These are phyloP conservation scores for Phialophora verrucosa DNA, from an alignment of 2,329 filamentous ascomycete genomes.

Conservation along the genomic window DNA sequence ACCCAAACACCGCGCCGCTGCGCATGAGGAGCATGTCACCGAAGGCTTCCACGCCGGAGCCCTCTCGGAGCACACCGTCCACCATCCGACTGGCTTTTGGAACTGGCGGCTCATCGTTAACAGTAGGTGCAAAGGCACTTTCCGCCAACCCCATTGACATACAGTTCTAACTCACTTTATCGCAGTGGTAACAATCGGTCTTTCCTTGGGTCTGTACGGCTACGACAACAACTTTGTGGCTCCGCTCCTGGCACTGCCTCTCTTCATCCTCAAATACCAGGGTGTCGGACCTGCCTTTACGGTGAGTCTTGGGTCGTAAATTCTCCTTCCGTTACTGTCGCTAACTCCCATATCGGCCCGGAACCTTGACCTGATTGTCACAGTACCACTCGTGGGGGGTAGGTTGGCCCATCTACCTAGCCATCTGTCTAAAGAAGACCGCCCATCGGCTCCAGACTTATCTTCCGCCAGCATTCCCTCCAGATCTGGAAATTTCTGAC, in stretches of 20 bases:
- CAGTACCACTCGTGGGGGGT: conserved; percentile 45
- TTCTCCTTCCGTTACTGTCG: background rate
- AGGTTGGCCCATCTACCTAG: background rate
- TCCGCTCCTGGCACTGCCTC: conserved; percentile 13
- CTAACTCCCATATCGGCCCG: conserved; percentile 34
- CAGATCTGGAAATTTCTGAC: background rate
- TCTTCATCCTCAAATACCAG: conserved; percentile 19
- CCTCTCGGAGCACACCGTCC: background rate
- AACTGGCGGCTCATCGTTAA: conserved; percentile 18
- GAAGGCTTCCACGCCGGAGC: background rate
- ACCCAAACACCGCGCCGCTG: background rate
- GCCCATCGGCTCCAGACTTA: background rate
- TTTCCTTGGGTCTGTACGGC: conserved; percentile 21
- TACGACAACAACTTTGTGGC: conserved; percentile 24
- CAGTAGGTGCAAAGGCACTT: conserved; percentile 8
- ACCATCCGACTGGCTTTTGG: conserved; percentile 21
- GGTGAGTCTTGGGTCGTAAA: background rate
- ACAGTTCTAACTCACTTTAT: background rate
- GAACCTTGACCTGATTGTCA: conserved; percentile 46
- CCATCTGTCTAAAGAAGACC: background rate
- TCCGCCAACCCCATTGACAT: background rate
- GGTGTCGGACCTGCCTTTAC: conserved; percentile 6
- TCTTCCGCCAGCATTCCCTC: background rate
- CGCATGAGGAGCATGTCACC: background rate
- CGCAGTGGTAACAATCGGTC: conserved; percentile 21